Base-by-base conservation (phyloP, 2,329 filamentous ascomycete genomes). In the Rachicladosporium sp. region DNA sequence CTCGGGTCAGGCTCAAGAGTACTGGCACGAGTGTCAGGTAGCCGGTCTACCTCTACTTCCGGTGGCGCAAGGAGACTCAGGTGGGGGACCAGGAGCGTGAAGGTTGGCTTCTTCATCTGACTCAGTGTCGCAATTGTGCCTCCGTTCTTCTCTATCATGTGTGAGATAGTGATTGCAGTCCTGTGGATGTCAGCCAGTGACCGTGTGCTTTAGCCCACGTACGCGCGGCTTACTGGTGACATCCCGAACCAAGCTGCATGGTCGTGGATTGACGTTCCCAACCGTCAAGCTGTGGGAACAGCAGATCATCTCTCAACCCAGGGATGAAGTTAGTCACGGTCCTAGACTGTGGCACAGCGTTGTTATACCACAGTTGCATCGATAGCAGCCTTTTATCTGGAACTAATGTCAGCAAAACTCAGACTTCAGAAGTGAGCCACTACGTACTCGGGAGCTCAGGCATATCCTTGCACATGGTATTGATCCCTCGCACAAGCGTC, bases 351-450 rank as follows among this genome's bases (percentile, higher is more conserved):
- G 61, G 56, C 37, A 58, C 61, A 10, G 61, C 51, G 10, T 65
- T 54, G 3, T 56, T 63, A 46, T 68, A 69, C 39, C 64, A 60
- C 3, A 71, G 52, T 36, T 64, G 59, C 46, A 70, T 59, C 7
- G 59, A 62, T 9, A 71, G 45, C 37, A 55, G 63, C 29, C 66
- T 56, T 35, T 57, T 56, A 30, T 51, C 61, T 64, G 44, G 8
- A 29, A 12, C 11, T 10, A 13, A 10, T n/a, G 19, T 41, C 34
- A 41, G 36, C n/a, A 13, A n/a, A 6, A 23, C 9, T 33, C 3
- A 8, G 8, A 32, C 15, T n/a, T 6, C 10, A 4, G 7, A 21
- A 10, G n/a, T 8, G 13, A 1, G 10, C 1, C 7, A 27, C 8
- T 8, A 27, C 54, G 41, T 54, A 68, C 66, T 57, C 47, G 65